A percentile compares a stretch with the other conserved stretches of the same genome.
Conservation (phyloP, 495 filamentous ascomycete species). For the Ramalina peruviana region DNA sequence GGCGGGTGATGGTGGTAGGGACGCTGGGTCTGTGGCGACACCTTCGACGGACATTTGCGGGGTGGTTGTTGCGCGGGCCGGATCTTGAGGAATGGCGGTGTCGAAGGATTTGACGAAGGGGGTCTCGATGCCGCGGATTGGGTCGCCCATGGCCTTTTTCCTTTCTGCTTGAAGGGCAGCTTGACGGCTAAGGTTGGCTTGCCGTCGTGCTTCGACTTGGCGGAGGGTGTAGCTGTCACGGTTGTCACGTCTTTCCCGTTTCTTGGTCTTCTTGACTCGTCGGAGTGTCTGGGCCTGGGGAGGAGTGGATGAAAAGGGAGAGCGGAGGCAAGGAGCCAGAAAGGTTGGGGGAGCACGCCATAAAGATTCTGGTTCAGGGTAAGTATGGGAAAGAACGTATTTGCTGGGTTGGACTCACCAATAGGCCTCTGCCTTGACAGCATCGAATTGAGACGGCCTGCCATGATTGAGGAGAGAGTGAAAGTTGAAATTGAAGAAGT, state of each 20-base stretch:
- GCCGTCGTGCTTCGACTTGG: conserved; percentile 64
- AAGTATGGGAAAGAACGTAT: background rate
- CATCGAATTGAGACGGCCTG: background rate
- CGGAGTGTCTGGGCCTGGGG: background rate
- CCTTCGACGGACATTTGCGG: background rate
- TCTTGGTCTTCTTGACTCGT: conserved; percentile 16
- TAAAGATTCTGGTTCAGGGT: conserved; percentile 5
- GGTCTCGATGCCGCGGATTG: conserved; percentile 62
- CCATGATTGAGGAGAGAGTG: background rate
- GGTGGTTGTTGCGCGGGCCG: background rate
- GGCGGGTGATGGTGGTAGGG: conserved; percentile 25
- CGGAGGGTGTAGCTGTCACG: conserved; percentile 55
- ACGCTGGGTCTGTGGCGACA: too few species aligned
- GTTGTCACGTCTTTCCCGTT: conserved; percentile 30
- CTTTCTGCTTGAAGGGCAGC: conserved; percentile 48
- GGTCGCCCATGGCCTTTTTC: conserved; percentile 50
- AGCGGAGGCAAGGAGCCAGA: conserved; percentile 9
- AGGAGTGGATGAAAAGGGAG: conserved; percentile 11
- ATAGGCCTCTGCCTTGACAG: background rate
- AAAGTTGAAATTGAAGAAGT: background rate
- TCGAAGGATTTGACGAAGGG: conserved; percentile 77
- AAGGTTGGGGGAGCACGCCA: conserved; percentile 11
- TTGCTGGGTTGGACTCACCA: background rate
- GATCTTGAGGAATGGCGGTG: conserved; percentile 27
- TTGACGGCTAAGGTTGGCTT: conserved; percentile 61